phyloP scores from a whole-genome alignment of 768 basidiomycete genomes.

The Arthromyces matolae region DNA sequence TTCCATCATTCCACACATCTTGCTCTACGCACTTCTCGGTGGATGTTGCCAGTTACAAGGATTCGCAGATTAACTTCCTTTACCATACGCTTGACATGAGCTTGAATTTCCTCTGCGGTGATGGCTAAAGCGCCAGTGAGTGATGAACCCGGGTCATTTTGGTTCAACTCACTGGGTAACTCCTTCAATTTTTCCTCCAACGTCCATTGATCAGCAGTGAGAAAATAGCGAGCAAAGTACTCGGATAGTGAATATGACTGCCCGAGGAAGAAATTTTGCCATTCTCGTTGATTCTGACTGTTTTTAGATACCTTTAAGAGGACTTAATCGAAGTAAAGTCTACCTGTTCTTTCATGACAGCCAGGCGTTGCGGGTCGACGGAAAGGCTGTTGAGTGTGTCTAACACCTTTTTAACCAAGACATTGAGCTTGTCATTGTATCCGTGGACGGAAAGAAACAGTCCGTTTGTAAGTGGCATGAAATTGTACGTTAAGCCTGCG shows the following conservation, averaged over 20 bases:
- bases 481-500: constrained; percentile 78
- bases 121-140: constrained; percentile 44
- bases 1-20: neutral
- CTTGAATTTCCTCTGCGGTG: constrained; percentile 64
- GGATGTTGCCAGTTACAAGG: constrained; percentile 81
- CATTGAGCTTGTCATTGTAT: constrained; percentile 88
- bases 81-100: constrained; percentile 57
- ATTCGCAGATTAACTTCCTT: constrained; percentile 65
- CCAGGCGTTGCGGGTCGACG: constrained; percentile 68
- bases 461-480: constrained; percentile 61
- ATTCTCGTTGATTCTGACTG: constrained; percentile 65
- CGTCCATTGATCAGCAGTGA: constrained; percentile 73
- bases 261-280: constrained; percentile 83
- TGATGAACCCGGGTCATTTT: neutral
- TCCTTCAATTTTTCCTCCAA: constrained; percentile 72
- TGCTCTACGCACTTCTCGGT: constrained; percentile 62
- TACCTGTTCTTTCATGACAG: constrained; percentile 83
- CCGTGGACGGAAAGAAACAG: constrained; percentile 69
- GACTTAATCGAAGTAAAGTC: constrained; percentile 10
- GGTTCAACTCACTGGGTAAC: constrained; percentile 56
- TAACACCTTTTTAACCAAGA: constrained; percentile 69
- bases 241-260: constrained; percentile 80
- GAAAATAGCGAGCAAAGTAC: constrained; percentile 67
- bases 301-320: constrained; percentile 1
- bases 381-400: constrained; percentile 61